phyloP scores from a whole-genome alignment of 768 basidiomycete species.

The Lentinula detonsa region DNA sequence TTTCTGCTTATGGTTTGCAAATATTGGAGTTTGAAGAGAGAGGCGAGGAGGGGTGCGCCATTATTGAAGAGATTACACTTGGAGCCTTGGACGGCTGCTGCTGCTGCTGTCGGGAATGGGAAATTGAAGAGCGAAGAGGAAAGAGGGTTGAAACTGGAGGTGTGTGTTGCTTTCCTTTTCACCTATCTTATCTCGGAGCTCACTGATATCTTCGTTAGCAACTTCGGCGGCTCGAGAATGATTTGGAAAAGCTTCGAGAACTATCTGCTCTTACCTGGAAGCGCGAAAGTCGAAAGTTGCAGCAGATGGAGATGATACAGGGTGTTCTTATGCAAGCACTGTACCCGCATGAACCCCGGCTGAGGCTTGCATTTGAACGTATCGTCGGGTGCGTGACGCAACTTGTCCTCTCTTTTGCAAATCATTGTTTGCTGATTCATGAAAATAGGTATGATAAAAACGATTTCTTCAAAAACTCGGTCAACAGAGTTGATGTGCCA shows the following conservation, averaged over 20 bases:
- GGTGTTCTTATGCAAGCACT: slow-evolving; percentile 57
- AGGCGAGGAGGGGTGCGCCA: slow-evolving; percentile 89
- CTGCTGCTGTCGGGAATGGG: slow-evolving; percentile 31
- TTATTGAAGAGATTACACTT: slow-evolving; percentile 88
- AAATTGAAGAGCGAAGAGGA: slow-evolving; percentile 76
- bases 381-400: slow-evolving; percentile 54
- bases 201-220: slow-evolving; percentile 21
- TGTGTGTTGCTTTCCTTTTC: slow-evolving; percentile 24
- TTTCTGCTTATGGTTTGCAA: slow-evolving; percentile 75
- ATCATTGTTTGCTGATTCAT: not conserved
- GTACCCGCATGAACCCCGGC: slow-evolving; percentile 56
- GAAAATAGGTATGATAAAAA: slow-evolving; percentile 42
- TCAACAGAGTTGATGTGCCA: slow-evolving; percentile 70
- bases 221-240: slow-evolving; percentile 61
- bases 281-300: slow-evolving; percentile 78
- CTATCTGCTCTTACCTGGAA: slow-evolving; percentile 64
- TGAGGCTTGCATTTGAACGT: slow-evolving; percentile 63
- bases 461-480: slow-evolving; percentile 78
- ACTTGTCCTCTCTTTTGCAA: not conserved
- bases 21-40: slow-evolving; percentile 98
- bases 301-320: slow-evolving; percentile 61
- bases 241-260: slow-evolving; percentile 68
- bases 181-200: not conserved
- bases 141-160: slow-evolving; percentile 76
- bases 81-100: slow-evolving; percentile 90